Percentiles rank a stretch among this genome's conserved stretches.
These are phyloP conservation scores for Stentor roeselii DNA, from an alignment of 73 alveolate genomes.

Conservation along the genomic window DNA sequence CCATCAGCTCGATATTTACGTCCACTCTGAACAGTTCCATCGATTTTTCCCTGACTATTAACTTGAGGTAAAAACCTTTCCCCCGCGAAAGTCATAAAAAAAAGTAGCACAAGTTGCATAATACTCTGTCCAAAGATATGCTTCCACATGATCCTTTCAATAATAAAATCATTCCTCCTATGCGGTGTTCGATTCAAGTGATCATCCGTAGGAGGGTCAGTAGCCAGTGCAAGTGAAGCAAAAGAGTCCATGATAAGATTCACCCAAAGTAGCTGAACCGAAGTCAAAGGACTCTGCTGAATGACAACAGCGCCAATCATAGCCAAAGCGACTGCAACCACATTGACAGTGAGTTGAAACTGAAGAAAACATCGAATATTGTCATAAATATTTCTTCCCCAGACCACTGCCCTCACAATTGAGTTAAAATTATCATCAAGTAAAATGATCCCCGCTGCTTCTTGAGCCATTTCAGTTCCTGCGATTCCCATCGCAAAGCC, in stretches of 20 bases:
- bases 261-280: slow-evolving; percentile 91
- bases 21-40: slow-evolving; percentile 26
- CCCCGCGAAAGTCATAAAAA: slow-evolving; percentile 61
- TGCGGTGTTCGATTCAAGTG: slow-evolving; percentile 85
- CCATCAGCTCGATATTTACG: slow-evolving; percentile 20
- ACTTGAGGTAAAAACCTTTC: slow-evolving; percentile 69
- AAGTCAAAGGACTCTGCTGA: slow-evolving; percentile 76
- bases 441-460: slow-evolving; percentile 92
- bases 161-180: slow-evolving; percentile 59
- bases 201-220: slow-evolving; percentile 88
- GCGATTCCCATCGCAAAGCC: slow-evolving; percentile 97
- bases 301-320: slow-evolving; percentile 81
- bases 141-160: slow-evolving; percentile 70
- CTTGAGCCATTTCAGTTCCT: slow-evolving; percentile 97
- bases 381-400: slow-evolving; percentile 91
- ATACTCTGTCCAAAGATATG: slow-evolving; percentile 73
- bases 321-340: slow-evolving; percentile 75
- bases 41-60: neutral
- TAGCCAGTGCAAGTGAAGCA: slow-evolving; percentile 88
- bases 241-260: slow-evolving; percentile 80
- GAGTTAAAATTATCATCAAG: slow-evolving; percentile 95
- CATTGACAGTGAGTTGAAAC: slow-evolving; percentile 90
- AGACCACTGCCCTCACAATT: slow-evolving; percentile 81
- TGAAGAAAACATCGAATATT: slow-evolving; percentile 79
- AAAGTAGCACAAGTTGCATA: slow-evolving; percentile 55